Evolutionary conservation across 2,329 filamentous ascomycete species (phyloP), one percentile per base, ranked within the genome.

Genomic region (Cryphonectria parasitica): DNA sequence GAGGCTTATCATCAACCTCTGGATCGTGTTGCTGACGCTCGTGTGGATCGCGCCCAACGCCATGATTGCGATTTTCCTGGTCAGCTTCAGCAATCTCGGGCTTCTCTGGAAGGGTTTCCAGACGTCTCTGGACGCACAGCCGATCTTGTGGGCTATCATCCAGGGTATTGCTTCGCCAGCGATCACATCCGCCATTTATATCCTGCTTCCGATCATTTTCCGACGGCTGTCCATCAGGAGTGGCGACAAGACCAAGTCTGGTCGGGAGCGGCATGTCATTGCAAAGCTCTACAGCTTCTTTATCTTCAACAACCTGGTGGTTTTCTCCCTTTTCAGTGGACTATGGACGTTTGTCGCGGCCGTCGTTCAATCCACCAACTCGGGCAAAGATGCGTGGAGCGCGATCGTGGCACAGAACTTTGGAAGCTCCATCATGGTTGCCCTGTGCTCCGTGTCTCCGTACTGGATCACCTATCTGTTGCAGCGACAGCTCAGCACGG

Each of bases 381-480:
- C 86, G 0, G 87, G 89, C 54, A 82, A 85, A 25, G 85, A 91
- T 75, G 88, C 89, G 15, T 93, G 92, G 90, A 80, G 90, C 28
- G 90, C 92, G 1, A 89, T 97, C 65, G 76, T 88, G 34, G 82
- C 90, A 0, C 86, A 88, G 22, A 78, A 92, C 36, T 87, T 94
- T 60, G 90, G 90, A 71, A 75, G 81, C 1, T 87, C 86, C 39
- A 80, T 95, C 60, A 91, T 97, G 78, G 83, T 84, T n/a, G 88
- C 93, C 0, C 84, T 99, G 1, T 97, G 93, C 82, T 84, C 87
- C 36, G 90, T 97, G 69, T 97, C 95, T 0, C 89, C 92, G 0
- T 99, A 97, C 80, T 99, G 95, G 95, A 90, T 98, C 25, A 95
- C 93, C 1, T 98, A 94, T 87, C 86, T 98, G 25, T 83, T 99